Evolutionary conservation across 176 grass and related monocot genomes (phyloP).

Genomic region (Aegilops bicornis): DNA sequence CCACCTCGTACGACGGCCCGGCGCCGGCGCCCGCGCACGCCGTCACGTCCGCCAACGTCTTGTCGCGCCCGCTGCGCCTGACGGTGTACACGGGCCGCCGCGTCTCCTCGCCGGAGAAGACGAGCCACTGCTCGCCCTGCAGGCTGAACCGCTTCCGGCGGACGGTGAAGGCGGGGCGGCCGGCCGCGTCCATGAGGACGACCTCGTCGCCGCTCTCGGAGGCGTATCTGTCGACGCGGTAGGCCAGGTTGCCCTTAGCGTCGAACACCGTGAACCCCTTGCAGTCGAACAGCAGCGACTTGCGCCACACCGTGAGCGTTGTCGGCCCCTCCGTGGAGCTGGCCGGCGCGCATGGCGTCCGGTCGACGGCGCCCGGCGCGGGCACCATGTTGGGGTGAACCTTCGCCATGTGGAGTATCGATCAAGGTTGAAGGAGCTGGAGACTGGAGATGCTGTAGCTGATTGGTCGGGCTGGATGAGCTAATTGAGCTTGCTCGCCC

Average conservation of each 20-base stretch:
- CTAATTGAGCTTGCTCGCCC: conserved; percentile 2
- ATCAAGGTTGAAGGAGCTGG: too few relatives aligned
- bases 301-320: conserved; percentile 90
- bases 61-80: conserved; percentile 27
- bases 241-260: conserved; percentile 67
- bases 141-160: conserved; percentile 84
- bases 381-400: background rate
- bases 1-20: conserved; percentile 42
- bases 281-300: conserved; percentile 93
- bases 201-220: conserved; percentile 37
- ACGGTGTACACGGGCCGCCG: conserved; percentile 45
- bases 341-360: background rate
- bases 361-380: background rate
- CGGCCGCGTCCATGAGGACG: conserved; percentile 62
- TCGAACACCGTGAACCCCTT: conserved; percentile 91
- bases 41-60: background rate
- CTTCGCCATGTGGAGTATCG: background rate
- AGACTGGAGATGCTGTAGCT: background rate
- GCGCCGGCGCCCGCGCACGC: background rate
- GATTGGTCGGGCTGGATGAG: background rate
- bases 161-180: conserved; percentile 59
- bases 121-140: conserved; percentile 60
- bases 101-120: conserved; percentile 55
- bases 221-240: conserved; percentile 87
- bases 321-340: conserved; percentile 3